phyloP scores from a whole-genome alignment of 192 early-diverging fungal genomes.

The Linnemannia exigua region DNA sequence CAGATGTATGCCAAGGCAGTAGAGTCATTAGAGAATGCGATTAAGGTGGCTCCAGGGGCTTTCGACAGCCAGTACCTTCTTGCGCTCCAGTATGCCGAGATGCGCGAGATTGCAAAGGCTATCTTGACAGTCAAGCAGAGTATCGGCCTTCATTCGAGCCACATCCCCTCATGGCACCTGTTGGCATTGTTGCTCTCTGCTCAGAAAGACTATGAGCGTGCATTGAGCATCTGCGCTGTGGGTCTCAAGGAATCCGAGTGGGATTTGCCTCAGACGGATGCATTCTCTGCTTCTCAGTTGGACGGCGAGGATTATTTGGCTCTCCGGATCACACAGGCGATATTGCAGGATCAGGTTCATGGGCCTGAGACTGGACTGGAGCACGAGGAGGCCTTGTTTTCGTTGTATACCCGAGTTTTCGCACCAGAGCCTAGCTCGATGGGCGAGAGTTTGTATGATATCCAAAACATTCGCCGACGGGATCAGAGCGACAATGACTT shows the following conservation, averaged over 20 bases:
- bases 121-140: constrained; percentile 67
- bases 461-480: constrained; percentile 28
- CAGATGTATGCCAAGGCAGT: constrained; percentile 73
- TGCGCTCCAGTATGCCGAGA: constrained; percentile 77
- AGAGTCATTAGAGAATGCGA: constrained; percentile 65
- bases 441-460: constrained; percentile 48
- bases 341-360: constrained; percentile 63
- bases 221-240: constrained; percentile 74
- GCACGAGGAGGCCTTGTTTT: constrained; percentile 72
- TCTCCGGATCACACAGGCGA: constrained; percentile 72
- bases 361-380: constrained; percentile 69
- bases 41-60: constrained; percentile 61
- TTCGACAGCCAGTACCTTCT: constrained; percentile 77
- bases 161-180: constrained; percentile 84
- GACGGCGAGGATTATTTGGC: constrained; percentile 73
- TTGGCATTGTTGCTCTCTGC: constrained; percentile 75
- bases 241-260: constrained; percentile 71
- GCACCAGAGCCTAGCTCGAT: constrained; percentile 40
- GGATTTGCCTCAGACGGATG: constrained; percentile 42
- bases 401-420: constrained; percentile 70
- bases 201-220: constrained; percentile 74
- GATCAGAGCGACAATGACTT: constrained; percentile 22
- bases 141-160: constrained; percentile 62
- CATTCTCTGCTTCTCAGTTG: constrained; percentile 47
- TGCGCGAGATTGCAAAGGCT: constrained; percentile 72